Percentiles rank a stretch among this genome's conserved stretches.
phyloP scores from a whole-genome alignment of 2,329 filamentous ascomycete species.

The Colletotrichum chrysophilum region DNA sequence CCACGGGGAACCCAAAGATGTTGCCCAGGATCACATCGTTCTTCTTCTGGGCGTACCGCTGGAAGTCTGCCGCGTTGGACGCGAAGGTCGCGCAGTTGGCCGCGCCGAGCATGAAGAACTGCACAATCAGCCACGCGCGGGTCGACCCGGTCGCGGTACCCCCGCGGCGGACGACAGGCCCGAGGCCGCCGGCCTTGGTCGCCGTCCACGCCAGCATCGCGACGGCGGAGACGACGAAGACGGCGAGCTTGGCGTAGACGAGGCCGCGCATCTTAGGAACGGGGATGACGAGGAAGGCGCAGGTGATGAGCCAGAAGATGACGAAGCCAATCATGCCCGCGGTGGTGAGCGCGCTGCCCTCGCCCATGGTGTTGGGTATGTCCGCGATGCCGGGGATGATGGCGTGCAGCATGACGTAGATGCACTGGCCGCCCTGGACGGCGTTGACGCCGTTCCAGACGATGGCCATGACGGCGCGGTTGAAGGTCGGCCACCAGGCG shows the following conservation, averaged over 20 bases:
- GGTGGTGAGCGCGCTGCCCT: slow-evolving; percentile 42
- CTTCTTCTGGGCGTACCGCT: slow-evolving; percentile 44
- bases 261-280: slow-evolving; percentile 25
- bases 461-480: slow-evolving; percentile 48
- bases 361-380: slow-evolving; percentile 43
- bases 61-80: slow-evolving; percentile 47
- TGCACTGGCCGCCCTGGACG: slow-evolving; percentile 36
- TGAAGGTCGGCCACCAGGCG: slow-evolving; percentile 48
- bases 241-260: slow-evolving; percentile 31
- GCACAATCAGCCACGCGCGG: slow-evolving; percentile 40
- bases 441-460: slow-evolving; percentile 50
- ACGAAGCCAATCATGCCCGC: slow-evolving; percentile 46
- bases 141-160: slow-evolving; percentile 54
- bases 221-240: slow-evolving; percentile 40
- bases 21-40: slow-evolving; percentile 46
- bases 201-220: slow-evolving; percentile 59
- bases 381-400: slow-evolving; percentile 44
- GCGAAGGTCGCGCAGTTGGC: slow-evolving; percentile 41
- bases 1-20: slow-evolving; percentile 43
- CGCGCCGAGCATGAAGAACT: slow-evolving; percentile 40
- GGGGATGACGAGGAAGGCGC: slow-evolving; percentile 41
- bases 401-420: slow-evolving; percentile 41
- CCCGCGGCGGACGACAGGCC: slow-evolving; percentile 64
- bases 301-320: slow-evolving; percentile 45
- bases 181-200: slow-evolving; percentile 78